These are phyloP conservation scores for Bolboschoenus planiculmis DNA, from an alignment of 176 grass and related monocot genomes.

Conservation along the genomic window DNA sequence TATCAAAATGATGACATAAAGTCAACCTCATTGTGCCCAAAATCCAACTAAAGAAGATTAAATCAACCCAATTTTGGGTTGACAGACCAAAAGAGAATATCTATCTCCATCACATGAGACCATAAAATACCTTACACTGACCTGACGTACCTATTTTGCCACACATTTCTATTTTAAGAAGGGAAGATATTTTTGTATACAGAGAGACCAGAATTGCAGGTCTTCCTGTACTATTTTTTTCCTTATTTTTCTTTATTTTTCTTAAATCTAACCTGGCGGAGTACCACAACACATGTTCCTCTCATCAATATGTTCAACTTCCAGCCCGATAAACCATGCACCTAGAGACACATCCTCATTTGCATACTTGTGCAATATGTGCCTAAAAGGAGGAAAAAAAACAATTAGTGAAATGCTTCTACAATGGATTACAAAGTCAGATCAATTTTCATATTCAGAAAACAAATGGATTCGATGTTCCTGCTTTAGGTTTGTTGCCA, in stretches of 20 bases:
- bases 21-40: background rate
- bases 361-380: constrained; percentile 81
- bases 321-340: constrained; percentile 86
- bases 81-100: background rate
- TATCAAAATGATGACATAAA: background rate
- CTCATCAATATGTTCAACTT: constrained; percentile 88
- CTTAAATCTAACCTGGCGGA: constrained; percentile 47
- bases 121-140: background rate
- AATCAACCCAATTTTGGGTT: background rate
- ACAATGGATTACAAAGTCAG: background rate
- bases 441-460: background rate
- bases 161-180: background rate
- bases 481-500: background rate
- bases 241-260: background rate
- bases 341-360: constrained; percentile 86
- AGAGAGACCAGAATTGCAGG: background rate
- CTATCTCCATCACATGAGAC: background rate
- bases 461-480: background rate
- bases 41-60: background rate
- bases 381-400: constrained; percentile 31
- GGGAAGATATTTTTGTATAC: background rate
- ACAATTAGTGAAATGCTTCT: background rate
- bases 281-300: constrained; percentile 82
- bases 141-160: background rate
- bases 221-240: background rate